A percentile compares a stretch with the other conserved stretches of the same genome.
Evolutionary conservation across 2,329 filamentous ascomycete species (phyloP).

Genomic region (Xylaria sp.): DNA sequence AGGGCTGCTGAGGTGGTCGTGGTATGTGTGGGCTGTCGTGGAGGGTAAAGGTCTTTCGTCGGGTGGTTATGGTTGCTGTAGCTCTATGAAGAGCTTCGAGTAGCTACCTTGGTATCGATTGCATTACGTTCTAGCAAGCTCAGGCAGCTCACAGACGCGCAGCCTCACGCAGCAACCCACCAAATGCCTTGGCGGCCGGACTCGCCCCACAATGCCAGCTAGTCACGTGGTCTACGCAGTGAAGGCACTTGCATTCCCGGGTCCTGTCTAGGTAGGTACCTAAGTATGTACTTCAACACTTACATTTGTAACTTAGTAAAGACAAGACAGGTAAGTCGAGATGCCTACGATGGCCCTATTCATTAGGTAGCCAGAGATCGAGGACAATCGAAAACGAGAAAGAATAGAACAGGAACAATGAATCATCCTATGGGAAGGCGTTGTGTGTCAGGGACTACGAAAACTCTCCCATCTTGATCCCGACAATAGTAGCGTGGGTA

Average conservation of each 20-base stretch:
- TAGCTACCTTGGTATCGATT: constrained; percentile 26
- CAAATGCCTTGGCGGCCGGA: constrained; percentile 26
- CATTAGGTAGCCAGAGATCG: no score
- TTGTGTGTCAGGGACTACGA: no score
- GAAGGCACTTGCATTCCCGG: neutral
- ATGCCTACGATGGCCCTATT: no score
- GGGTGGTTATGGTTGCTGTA: constrained; percentile 1
- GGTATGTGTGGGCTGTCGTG: constrained; percentile 25
- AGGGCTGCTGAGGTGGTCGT: neutral
- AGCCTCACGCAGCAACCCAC: constrained; percentile 40
- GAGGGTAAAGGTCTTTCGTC: constrained; percentile 1
- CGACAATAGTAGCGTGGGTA: neutral
- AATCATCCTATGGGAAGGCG: no score
- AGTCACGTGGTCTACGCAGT: constrained; percentile 23
- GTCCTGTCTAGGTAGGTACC: no score
- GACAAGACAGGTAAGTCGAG: no score
- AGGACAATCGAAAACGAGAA: no score
- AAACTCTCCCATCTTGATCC: neutral
- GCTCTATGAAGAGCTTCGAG: constrained; percentile 22
- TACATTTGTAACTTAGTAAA: neutral
- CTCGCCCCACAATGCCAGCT: constrained; percentile 18
- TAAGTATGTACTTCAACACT: neutral
- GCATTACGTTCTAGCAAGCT: constrained; percentile 36
- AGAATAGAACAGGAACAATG: no score
- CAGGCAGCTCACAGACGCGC: constrained; percentile 49